phyloP scores from a whole-genome alignment of 495 filamentous ascomycete species.

The Tuber microsphaerosporum region DNA sequence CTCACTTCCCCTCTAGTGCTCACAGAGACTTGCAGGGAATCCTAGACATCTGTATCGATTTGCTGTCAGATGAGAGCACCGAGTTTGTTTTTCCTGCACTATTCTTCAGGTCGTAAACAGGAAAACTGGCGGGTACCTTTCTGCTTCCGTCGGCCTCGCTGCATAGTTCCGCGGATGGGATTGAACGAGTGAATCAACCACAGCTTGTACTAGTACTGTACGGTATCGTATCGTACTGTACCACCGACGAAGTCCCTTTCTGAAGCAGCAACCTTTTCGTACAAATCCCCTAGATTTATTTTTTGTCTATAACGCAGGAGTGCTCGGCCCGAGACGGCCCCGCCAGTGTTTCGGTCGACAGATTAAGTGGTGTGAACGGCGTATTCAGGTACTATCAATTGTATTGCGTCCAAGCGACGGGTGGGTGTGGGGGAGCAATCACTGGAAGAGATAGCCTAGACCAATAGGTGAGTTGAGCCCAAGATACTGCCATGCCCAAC shows the following conservation, averaged over 20 bases:
- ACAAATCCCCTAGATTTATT: conserved; percentile 14
- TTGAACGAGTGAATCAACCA: conserved; percentile 24
- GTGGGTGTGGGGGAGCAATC: conserved; percentile 28
- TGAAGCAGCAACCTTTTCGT: conserved; percentile 14
- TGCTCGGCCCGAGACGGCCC: conserved; percentile 21
- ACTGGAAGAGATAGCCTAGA: conserved; percentile 20
- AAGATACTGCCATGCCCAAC: neutral
- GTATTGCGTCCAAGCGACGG: conserved; percentile 28
- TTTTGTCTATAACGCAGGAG: conserved; percentile 15
- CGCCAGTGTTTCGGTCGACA: conserved; percentile 27
- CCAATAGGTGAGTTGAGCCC: conserved; percentile 25
- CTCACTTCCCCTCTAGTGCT: conserved; percentile 24
- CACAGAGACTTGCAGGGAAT: conserved; percentile 22
- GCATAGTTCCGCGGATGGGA: conserved; percentile 30
- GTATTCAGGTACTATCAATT: conserved; percentile 21
- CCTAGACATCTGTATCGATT: conserved; percentile 21
- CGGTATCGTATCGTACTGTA: conserved; percentile 15
- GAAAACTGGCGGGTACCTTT: conserved; percentile 22
- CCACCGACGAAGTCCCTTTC: neutral
- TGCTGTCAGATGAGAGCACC: conserved; percentile 17
- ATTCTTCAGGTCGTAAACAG: conserved; percentile 18
- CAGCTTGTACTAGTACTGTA: conserved; percentile 21
- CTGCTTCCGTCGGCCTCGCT: conserved; percentile 23
- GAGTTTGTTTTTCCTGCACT: conserved; percentile 19
- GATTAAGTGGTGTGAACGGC: conserved; percentile 25